Percentiles rank a stretch among this genome's conserved stretches.
These are phyloP conservation scores for Hypomyces perniciosus DNA, from an alignment of 2,329 filamentous ascomycete genomes.

Conservation along the genomic window DNA sequence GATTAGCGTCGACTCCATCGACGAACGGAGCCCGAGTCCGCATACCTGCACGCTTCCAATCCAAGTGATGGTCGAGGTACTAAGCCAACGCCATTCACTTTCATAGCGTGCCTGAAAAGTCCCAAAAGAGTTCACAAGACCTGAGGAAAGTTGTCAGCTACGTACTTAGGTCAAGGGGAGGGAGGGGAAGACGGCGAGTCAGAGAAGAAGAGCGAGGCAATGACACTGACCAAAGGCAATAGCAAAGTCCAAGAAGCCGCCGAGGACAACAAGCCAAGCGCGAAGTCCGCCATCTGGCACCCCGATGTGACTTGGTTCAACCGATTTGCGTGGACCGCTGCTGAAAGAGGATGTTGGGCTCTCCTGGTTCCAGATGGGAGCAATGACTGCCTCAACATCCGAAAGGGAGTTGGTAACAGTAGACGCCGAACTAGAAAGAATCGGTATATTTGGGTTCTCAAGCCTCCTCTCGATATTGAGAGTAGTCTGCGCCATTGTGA, in stretches of 20 bases:
- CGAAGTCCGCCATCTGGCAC: slow-evolving; percentile 22
- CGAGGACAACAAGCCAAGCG: slow-evolving; percentile 28
- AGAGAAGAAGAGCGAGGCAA: not conserved
- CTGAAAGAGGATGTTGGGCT: not conserved
- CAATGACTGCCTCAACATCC: not conserved
- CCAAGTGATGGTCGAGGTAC: slow-evolving; percentile 33
- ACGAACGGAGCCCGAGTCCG: not conserved
- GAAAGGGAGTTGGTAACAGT: too few species aligned
- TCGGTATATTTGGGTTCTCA: too few species aligned
- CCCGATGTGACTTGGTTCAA: not conserved
- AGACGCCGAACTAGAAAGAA: too few species aligned
- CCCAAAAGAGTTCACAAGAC: slow-evolving; percentile 41
- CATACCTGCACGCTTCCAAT: slow-evolving; percentile 31
- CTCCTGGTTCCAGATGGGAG: not conserved
- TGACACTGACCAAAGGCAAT: slow-evolving; percentile 22
- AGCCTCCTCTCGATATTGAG: too few species aligned
- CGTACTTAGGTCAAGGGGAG: not conserved
- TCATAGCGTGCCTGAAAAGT: slow-evolving; percentile 50
- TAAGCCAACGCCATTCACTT: slow-evolving; percentile 24
- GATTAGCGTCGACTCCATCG: not conserved
- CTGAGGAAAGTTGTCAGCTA: slow-evolving; percentile 9
- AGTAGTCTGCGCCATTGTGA: too few species aligned
- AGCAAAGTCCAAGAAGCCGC: slow-evolving; percentile 25
- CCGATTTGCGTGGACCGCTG: not conserved
- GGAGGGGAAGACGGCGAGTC: not conserved